Evolutionary conservation across 768 basidiomycete genomes (phyloP).

Genomic region (Calocybe gangraenosa): DNA sequence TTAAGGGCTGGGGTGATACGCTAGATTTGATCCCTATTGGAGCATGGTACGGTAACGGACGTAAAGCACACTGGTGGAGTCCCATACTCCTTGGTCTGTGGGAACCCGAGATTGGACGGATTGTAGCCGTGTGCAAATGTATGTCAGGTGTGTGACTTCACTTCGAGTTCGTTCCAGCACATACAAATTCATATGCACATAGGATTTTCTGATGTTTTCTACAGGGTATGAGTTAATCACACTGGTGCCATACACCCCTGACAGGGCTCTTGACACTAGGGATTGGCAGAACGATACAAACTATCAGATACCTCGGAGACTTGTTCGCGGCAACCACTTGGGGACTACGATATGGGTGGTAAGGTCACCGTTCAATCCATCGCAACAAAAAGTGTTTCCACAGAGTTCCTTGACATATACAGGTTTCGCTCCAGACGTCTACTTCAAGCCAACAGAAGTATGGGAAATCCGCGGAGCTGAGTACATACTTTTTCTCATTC

Average conservation of each 20-base stretch:
- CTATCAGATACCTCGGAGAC: slow-evolving; percentile 41
- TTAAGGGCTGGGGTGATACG: slow-evolving; percentile 72
- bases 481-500: slow-evolving; percentile 29
- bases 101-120: slow-evolving; percentile 55
- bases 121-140: slow-evolving; percentile 86
- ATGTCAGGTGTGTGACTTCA: slow-evolving; percentile 60
- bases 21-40: slow-evolving; percentile 70
- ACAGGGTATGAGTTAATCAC: slow-evolving; percentile 45
- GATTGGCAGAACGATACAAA: slow-evolving; percentile 61
- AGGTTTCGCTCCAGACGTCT: slow-evolving; percentile 65
- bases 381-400: not conserved
- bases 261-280: slow-evolving; percentile 32
- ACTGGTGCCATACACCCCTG: slow-evolving; percentile 13
- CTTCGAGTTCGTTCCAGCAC: not conserved
- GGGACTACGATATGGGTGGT: slow-evolving; percentile 69
- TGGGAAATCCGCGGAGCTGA: slow-evolving; percentile 89
- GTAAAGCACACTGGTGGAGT: slow-evolving; percentile 91
- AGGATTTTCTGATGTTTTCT: slow-evolving; percentile 85
- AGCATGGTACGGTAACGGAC: slow-evolving; percentile 88
- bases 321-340: slow-evolving; percentile 48
- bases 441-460: slow-evolving; percentile 69
- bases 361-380: slow-evolving; percentile 15
- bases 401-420: slow-evolving; percentile 4
- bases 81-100: slow-evolving; percentile 79
- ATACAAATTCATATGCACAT: slow-evolving; percentile 8